These are phyloP conservation scores for Apiospora phragmitis DNA, from an alignment of 2,329 filamentous ascomycete species.

Conservation along the genomic window DNA sequence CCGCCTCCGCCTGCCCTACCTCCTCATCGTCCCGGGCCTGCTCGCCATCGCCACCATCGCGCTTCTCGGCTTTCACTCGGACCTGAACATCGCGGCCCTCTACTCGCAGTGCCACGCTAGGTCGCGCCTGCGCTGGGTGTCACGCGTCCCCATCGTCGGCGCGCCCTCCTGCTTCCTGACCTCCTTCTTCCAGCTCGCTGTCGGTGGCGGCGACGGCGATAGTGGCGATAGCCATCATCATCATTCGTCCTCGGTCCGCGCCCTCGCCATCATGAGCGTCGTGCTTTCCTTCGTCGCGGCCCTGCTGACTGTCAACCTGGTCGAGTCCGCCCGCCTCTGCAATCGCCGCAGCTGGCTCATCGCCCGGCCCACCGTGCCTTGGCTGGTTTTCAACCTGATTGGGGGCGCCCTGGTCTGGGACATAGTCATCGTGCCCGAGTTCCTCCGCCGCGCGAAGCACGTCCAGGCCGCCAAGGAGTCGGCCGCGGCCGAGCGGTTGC, in stretches of 20 bases:
- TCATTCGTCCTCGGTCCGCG: conserved; percentile 40
- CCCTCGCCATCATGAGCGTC: conserved; percentile 40
- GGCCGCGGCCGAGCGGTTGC: conserved; percentile 21
- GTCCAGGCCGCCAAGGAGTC: conserved; percentile 30
- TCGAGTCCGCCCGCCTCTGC: conserved; percentile 49
- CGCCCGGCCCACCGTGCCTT: conserved; percentile 36
- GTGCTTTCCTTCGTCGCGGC: conserved; percentile 46
- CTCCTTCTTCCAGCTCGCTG: conserved; percentile 48
- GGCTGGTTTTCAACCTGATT: conserved; percentile 49
- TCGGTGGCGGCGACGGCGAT: neutral
- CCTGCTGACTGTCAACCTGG: conserved; percentile 48
- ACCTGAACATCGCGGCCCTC: conserved; percentile 49
- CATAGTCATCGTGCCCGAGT: conserved; percentile 50
- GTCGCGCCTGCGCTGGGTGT: conserved; percentile 44
- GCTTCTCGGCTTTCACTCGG: conserved; percentile 45
- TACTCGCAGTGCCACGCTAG: conserved; percentile 55
- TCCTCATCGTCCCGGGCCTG: conserved; percentile 51
- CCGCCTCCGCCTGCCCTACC: conserved; percentile 51
- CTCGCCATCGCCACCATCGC: conserved; percentile 43
- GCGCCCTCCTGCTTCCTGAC: conserved; percentile 50
- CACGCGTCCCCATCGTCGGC: conserved; percentile 45
- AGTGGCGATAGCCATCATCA: conserved; percentile 22
- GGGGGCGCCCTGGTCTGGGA: conserved; percentile 54
- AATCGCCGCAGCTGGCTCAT: conserved; percentile 33
- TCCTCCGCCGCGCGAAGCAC: conserved; percentile 42